These are phyloP conservation scores for Hypoxylon subgilvum DNA, from an alignment of 495 filamentous ascomycete species.

Conservation along the genomic window DNA sequence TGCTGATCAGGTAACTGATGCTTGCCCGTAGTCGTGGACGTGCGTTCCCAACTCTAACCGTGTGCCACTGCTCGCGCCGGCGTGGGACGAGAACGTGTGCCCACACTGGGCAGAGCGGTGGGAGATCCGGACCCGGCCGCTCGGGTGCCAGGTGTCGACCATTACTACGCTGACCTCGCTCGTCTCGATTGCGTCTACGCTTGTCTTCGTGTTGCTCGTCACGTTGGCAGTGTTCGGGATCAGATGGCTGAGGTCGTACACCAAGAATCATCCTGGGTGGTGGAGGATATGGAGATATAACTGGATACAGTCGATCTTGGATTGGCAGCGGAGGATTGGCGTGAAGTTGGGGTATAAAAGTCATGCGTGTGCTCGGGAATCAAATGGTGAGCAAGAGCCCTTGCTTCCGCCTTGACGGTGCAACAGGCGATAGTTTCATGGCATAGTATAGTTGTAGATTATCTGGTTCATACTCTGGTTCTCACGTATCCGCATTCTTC, in stretches of 20 bases:
- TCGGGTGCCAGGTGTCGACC: constrained; percentile 60
- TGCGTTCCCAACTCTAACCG: constrained; percentile 55
- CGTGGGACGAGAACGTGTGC: constrained; percentile 51
- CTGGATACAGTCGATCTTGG: constrained; percentile 7
- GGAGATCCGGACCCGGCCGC: constrained; percentile 55
- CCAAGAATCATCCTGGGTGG: constrained; percentile 40
- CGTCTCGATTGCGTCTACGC: constrained; percentile 47
- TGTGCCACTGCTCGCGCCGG: constrained; percentile 53
- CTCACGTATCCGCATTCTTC: constrained; percentile 16
- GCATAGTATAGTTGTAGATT: not conserved
- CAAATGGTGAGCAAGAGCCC: constrained; percentile 26
- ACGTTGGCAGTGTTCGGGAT: constrained; percentile 27
- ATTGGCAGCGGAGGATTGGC: constrained; percentile 1
- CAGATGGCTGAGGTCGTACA: constrained; percentile 23
- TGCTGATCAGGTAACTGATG: too few relatives aligned
- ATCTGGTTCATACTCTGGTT: constrained; percentile 1
- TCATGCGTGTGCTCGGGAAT: not conserved
- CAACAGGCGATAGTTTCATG: not conserved
- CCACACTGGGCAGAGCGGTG: constrained; percentile 57
- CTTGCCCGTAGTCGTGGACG: constrained; percentile 48
- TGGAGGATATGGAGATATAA: constrained; percentile 43
- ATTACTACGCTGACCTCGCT: constrained; percentile 54
- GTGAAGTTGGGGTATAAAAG: not conserved
- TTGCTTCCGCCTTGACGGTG: constrained; percentile 23
- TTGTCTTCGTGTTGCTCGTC: constrained; percentile 44